Evolutionary conservation across 495 filamentous ascomycete species (phyloP).

Genomic region (Rostrohypoxylon terebratum): DNA sequence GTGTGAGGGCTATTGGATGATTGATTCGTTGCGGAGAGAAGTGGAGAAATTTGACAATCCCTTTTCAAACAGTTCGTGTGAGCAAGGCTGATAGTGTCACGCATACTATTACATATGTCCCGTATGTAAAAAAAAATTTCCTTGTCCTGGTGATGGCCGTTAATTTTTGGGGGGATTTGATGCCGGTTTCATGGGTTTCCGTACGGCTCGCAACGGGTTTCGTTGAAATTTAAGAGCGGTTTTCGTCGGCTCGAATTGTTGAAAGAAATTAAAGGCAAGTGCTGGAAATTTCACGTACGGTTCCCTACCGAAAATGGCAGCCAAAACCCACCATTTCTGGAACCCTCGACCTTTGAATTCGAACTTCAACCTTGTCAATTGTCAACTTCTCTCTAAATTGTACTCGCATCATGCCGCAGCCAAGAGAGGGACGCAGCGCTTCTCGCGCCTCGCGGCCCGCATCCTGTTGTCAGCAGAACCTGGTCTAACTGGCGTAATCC

Average conservation of each 20-base stretch:
- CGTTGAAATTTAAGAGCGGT: constrained; percentile 29
- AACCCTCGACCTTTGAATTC: neutral
- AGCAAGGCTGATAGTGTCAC: constrained; percentile 45
- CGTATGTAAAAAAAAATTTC: constrained; percentile 22
- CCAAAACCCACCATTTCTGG: neutral
- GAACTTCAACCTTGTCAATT: neutral
- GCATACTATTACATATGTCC: constrained; percentile 31
- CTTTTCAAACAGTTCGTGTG: constrained; percentile 15
- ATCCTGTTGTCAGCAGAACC: neutral
- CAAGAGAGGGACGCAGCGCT: neutral
- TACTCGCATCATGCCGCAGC: neutral
- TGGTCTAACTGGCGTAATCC: neutral
- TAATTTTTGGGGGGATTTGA: constrained; percentile 13
- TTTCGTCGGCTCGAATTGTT: constrained; percentile 32
- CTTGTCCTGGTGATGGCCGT: constrained; percentile 18
- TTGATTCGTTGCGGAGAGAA: constrained; percentile 32
- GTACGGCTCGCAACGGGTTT: constrained; percentile 11
- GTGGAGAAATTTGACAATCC: constrained; percentile 27
- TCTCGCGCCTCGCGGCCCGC: neutral
- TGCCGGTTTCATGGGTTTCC: neutral
- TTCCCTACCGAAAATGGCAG: neutral
- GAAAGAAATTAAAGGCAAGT: constrained; percentile 30
- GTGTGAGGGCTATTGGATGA: constrained; percentile 31
- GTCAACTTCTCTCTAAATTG: neutral
- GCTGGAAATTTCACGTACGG: constrained; percentile 30